Evolutionary conservation across 768 basidiomycete genomes (phyloP).

Genomic region (Erythrobasidium yunnanense): DNA sequence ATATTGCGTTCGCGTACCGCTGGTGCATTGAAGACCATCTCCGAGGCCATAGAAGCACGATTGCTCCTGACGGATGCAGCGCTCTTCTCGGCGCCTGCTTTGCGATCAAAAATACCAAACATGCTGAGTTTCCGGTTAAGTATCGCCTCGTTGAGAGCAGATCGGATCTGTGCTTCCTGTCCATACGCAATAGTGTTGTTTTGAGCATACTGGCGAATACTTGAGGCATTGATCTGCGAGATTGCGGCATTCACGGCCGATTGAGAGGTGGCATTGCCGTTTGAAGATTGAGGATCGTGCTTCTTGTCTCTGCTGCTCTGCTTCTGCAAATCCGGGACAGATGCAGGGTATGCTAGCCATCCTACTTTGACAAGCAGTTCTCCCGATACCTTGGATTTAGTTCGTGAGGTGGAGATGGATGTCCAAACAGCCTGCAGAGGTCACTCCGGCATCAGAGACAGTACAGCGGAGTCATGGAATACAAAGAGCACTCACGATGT

Average conservation of each 20-base stretch:
- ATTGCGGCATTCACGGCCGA: background rate
- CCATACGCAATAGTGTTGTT: background rate
- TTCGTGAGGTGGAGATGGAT: slow-evolving; percentile 47
- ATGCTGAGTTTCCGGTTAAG: background rate
- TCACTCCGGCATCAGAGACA: background rate
- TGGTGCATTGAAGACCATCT: slow-evolving; percentile 55
- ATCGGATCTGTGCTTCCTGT: background rate
- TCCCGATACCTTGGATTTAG: slow-evolving; percentile 48
- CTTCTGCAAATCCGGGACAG: background rate
- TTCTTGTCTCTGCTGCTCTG: background rate
- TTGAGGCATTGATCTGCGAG: background rate
- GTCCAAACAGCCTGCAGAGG: slow-evolving; percentile 47
- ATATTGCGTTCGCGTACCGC: slow-evolving; percentile 49
- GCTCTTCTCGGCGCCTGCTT: background rate
- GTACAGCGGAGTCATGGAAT: background rate
- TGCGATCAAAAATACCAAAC: background rate
- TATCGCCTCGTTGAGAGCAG: background rate
- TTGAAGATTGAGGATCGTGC: background rate
- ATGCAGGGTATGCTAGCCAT: slow-evolving; percentile 42
- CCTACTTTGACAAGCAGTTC: slow-evolving; percentile 55
- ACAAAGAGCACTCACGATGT: slow-evolving; percentile 50
- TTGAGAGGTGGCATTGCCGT: background rate
- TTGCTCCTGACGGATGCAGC: background rate
- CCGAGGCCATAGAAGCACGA: slow-evolving; percentile 50
- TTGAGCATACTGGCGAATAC: background rate